Conservation (phyloP, 148 eudicot genomes). For the Nepenthes mirabilis region DNA sequence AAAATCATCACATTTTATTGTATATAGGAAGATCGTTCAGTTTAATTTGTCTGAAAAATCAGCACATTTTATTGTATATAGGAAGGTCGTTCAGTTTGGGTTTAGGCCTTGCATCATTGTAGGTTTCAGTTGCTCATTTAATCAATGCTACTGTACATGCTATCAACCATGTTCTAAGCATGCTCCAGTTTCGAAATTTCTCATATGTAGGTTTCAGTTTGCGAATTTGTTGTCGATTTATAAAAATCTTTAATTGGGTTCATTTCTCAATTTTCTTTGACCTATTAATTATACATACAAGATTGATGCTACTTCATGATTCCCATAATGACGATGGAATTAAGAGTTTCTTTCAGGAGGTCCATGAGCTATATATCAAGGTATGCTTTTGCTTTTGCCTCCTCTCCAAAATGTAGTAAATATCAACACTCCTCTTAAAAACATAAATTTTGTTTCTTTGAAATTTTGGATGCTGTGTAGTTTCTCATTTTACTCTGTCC, state of each 20-base stretch:
- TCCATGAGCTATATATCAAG: conserved; percentile 94
- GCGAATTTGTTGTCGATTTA: not conserved
- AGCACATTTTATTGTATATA: too few species aligned
- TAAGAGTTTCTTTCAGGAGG: conserved; percentile 96
- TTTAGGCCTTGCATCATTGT: too few species aligned
- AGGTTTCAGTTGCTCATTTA: too few species aligned
- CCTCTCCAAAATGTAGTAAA: not conserved
- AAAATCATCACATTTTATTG: too few species aligned
- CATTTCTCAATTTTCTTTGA: conserved; percentile 28
- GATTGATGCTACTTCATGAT: conserved; percentile 94
- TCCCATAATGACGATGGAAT: conserved; percentile 95
- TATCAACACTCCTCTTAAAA: not conserved
- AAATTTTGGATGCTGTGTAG: too few species aligned
- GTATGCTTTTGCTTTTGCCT: conserved; percentile 22
- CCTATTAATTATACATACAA: conserved; percentile 48
- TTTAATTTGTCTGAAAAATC: too few species aligned
- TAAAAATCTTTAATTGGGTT: not conserved
- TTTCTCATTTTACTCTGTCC: too few species aligned
- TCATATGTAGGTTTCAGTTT: not conserved
- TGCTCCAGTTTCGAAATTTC: too few species aligned
- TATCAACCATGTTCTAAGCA: too few species aligned
- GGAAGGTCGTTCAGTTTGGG: too few species aligned
- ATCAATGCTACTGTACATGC: too few species aligned
- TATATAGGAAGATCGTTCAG: too few species aligned
- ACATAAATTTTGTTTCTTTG: not conserved